These are phyloP conservation scores for Sordaria brevicollis DNA, from an alignment of 495 filamentous ascomycete genomes.

Conservation along the genomic window DNA sequence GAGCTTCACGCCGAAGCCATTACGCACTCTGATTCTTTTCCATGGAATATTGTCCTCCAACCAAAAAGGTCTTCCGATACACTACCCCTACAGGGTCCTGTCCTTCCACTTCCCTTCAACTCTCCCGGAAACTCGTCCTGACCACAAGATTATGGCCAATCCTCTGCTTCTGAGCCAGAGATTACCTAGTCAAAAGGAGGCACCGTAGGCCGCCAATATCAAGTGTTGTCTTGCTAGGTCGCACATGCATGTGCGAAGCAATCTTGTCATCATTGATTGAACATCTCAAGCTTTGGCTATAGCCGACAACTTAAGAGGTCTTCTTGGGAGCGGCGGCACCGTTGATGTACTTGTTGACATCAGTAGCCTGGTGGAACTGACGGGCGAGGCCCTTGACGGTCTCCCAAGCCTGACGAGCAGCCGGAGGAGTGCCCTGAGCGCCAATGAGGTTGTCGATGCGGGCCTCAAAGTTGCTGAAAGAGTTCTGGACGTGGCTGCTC, in stretches of 20 bases:
- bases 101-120: not conserved
- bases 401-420: slow-evolving; percentile 74
- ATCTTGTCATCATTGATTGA: slow-evolving; percentile 1
- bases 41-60: not conserved
- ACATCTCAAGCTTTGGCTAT: not conserved
- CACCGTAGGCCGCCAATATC: not conserved
- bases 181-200: not conserved
- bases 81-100: not conserved
- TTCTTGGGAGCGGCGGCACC: slow-evolving; percentile 45
- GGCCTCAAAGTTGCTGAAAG: slow-evolving; percentile 60
- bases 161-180: not conserved
- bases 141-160: not conserved
- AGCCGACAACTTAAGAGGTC: slow-evolving; percentile 23
- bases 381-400: slow-evolving; percentile 59
- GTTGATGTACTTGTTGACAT: slow-evolving; percentile 58
- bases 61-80: not conserved
- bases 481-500: slow-evolving; percentile 80
- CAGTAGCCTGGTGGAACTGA: slow-evolving; percentile 70
- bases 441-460: slow-evolving; percentile 71
- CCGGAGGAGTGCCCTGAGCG: slow-evolving; percentile 79
- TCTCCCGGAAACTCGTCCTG: not conserved
- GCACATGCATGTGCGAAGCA: slow-evolving; percentile 6
- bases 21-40: not conserved
- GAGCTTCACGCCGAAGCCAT: not conserved
- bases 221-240: slow-evolving; percentile 1